Conservation (phyloP, 2,329 filamentous ascomycete species). For the Berkeleyomyces rouxiae region DNA sequence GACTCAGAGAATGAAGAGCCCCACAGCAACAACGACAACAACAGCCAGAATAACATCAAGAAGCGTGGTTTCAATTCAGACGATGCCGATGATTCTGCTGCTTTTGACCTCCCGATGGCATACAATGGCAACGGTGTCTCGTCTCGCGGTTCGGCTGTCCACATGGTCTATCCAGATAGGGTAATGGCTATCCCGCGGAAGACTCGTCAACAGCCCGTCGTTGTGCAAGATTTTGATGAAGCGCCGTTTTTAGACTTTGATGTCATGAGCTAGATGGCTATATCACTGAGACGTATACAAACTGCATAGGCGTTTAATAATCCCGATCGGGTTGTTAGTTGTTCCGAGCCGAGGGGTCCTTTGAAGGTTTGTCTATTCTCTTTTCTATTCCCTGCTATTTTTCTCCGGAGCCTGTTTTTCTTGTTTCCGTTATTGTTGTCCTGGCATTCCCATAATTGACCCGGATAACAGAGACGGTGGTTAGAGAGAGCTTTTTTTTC, state of each 20-base stretch:
- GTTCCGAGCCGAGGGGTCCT: too few species aligned
- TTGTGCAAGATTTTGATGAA: constrained; percentile 46
- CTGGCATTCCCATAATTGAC: too few species aligned
- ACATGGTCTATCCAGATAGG: constrained; percentile 24
- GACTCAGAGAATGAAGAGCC: constrained; percentile 14
- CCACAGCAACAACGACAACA: constrained; percentile 17
- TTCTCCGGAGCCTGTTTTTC: too few species aligned
- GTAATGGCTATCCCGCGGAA: constrained; percentile 31
- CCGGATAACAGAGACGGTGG: too few species aligned
- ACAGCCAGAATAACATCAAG: background rate
- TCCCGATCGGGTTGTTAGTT: too few species aligned
- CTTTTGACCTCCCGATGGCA: background rate
- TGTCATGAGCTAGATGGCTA: background rate
- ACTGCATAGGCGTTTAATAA: background rate
- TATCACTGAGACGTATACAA: background rate
- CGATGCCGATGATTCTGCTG: constrained; percentile 17
- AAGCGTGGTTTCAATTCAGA: constrained; percentile 34
- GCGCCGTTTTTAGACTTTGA: constrained; percentile 40
- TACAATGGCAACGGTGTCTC: background rate
- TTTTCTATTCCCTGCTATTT: too few species aligned
- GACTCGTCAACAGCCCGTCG: background rate
- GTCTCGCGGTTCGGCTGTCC: constrained; percentile 25
- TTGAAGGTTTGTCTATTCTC: too few species aligned
- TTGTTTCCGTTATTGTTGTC: too few species aligned
- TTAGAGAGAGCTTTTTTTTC: too few species aligned